Conservation (phyloP, 148 eudicot genomes). For the Pharnaceum exiguum region DNA sequence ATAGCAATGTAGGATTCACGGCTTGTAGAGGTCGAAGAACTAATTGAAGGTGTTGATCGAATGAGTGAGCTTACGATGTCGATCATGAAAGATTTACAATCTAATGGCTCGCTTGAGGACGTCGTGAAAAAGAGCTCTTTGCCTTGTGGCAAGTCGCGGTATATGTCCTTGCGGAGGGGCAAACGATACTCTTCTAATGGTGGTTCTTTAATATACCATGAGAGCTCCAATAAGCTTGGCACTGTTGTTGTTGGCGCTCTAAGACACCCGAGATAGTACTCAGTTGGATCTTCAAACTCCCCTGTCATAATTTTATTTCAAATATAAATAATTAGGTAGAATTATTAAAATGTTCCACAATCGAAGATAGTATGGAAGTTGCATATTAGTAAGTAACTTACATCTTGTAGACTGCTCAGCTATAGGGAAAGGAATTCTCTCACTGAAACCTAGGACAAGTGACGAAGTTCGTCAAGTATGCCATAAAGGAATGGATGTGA, state of each 20-base stretch:
- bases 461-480: background rate
- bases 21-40: conserved; percentile 26
- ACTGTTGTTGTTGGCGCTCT: conserved; percentile 43
- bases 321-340: no score
- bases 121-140: conserved; percentile 61
- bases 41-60: conserved; percentile 40
- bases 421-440: conserved; percentile 40
- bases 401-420: conserved; percentile 47
- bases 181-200: conserved; percentile 64
- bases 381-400: conserved; percentile 31
- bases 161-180: conserved; percentile 56
- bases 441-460: conserved; percentile 36
- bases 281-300: conserved; percentile 78
- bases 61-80: conserved; percentile 58
- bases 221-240: conserved; percentile 61
- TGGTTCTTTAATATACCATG: conserved; percentile 76
- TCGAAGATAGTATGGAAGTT: no score
- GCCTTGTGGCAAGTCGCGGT: conserved; percentile 69
- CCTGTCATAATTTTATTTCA: conserved; percentile 12
- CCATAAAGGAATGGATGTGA: background rate
- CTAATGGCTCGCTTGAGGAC: conserved; percentile 37
- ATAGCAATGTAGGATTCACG: conserved; percentile 69
- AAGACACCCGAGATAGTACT: conserved; percentile 59
- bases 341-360: no score
- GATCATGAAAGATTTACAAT: conserved; percentile 48